phyloP scores from a whole-genome alignment of 1,284 basidiomycete species.

The Trichosporon ovoides region DNA sequence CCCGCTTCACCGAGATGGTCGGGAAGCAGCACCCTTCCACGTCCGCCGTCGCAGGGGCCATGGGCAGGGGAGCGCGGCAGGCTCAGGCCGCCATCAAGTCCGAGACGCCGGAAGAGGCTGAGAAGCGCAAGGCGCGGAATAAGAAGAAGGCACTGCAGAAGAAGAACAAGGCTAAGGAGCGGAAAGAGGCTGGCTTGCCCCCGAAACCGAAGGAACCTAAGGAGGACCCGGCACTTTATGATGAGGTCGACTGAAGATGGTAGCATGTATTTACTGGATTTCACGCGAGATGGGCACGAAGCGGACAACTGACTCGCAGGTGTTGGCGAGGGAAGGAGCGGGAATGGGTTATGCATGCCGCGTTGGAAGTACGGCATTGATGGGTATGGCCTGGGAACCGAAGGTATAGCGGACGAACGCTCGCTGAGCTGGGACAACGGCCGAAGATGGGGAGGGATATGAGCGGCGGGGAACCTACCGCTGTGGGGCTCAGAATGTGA shows the following conservation, averaged over 20 bases:
- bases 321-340: too few species aligned
- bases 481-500: too few species aligned
- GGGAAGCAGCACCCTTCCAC: not conserved
- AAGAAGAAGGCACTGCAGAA: constrained; percentile 5
- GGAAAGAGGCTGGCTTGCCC: not conserved
- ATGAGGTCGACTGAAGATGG: not conserved
- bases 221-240: not conserved
- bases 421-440: too few species aligned
- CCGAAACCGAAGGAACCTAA: not conserved
- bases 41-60: not conserved
- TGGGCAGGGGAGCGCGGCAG: not conserved
- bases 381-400: too few species aligned
- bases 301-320: too few species aligned
- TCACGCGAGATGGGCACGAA: too few species aligned
- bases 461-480: too few species aligned
- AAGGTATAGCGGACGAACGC: too few species aligned
- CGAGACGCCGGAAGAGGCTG: constrained; percentile 3
- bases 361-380: too few species aligned
- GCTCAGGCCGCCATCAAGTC: not conserved
- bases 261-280: too few species aligned
- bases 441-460: too few species aligned
- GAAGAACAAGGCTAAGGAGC: constrained; percentile 1
- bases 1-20: not conserved
- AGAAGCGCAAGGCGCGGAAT: not conserved
- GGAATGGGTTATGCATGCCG: too few species aligned